Evolutionary conservation across 176 grass and related monocot species (phyloP).

Genomic region (Otatea glauca): DNA sequence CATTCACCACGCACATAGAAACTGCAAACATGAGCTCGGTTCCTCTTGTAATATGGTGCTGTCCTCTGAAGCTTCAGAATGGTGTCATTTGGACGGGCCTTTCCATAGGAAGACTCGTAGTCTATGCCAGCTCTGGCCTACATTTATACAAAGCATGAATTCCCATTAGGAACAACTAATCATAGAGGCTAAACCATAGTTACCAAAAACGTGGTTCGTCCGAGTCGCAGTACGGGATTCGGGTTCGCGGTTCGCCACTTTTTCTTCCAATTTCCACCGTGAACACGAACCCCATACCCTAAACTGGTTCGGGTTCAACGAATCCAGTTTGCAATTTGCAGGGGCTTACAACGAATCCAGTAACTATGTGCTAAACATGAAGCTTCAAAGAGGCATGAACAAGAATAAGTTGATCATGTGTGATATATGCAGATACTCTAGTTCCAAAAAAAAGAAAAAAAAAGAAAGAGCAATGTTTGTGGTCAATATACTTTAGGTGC

Average conservation of each 20-base stretch:
- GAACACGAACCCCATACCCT: too few relatives aligned
- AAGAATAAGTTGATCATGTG: neutral
- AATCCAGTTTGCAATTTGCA: too few relatives aligned
- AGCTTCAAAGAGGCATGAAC: neutral
- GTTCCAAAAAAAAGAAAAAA: neutral
- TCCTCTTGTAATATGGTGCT: slow-evolving; percentile 98
- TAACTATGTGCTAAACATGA: neutral
- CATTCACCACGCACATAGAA: slow-evolving; percentile 97
- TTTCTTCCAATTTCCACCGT: too few relatives aligned
- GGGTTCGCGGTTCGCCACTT: too few relatives aligned
- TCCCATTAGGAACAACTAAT: slow-evolving; percentile 20
- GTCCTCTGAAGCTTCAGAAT: slow-evolving; percentile 98
- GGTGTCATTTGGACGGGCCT: slow-evolving; percentile 80
- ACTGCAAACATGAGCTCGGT: slow-evolving; percentile 95
- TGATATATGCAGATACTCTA: neutral
- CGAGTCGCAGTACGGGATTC: too few relatives aligned
- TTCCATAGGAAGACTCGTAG: slow-evolving; percentile 90
- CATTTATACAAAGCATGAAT: slow-evolving; percentile 36
- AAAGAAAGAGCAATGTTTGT: neutral
- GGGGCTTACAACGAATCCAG: too few relatives aligned
- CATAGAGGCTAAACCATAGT: neutral
- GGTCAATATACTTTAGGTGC: neutral
- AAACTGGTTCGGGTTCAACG: too few relatives aligned
- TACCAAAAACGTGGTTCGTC: too few relatives aligned
- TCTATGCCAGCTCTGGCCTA: slow-evolving; percentile 95